Conservation (phyloP, 306 rosid species). For the Vigna trinervia region DNA sequence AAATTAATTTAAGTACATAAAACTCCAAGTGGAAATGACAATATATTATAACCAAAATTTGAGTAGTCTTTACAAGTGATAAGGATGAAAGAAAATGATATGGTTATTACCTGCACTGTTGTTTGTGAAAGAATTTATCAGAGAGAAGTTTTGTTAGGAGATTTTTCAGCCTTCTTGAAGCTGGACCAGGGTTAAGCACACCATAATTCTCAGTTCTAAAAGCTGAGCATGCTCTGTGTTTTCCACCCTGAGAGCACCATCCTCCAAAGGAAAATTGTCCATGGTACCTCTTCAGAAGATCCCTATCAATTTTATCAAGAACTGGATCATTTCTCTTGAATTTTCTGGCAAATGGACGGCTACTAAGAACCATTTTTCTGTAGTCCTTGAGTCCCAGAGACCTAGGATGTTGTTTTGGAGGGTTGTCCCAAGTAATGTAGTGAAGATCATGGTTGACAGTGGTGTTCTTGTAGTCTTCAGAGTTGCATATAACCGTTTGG, state of each 20-base stretch:
- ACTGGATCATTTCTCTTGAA: conserved; percentile 73
- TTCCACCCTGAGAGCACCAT: conserved; percentile 69
- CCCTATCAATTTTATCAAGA: conserved; percentile 75
- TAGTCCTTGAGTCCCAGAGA: conserved; percentile 71
- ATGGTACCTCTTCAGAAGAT: conserved; percentile 61
- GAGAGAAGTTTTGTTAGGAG: conserved; percentile 56
- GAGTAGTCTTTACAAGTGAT: conserved; percentile 35
- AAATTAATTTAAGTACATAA: neutral
- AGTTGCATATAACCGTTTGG: conserved; percentile 89
- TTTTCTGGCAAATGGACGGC: conserved; percentile 88
- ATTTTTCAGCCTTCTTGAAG: conserved; percentile 70
- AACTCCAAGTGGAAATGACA: neutral
- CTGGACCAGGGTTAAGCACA: conserved; percentile 67
- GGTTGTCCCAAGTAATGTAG: conserved; percentile 89
- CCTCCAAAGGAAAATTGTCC: conserved; percentile 68
- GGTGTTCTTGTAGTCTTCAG: conserved; percentile 68
- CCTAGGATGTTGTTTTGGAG: conserved; percentile 93
- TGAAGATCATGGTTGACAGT: conserved; percentile 88
- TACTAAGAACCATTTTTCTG: conserved; percentile 61
- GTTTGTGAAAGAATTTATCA: conserved; percentile 53
- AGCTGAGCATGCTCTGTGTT: conserved; percentile 50
- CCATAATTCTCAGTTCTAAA: conserved; percentile 63
- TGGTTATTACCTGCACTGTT: conserved; percentile 66
- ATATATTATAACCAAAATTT: conserved; percentile 34
- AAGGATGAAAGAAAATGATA: conserved; percentile 20